Evolutionary conservation across 164 flowering plant genomes (phyloP), one percentile per base, ranked within the genome.

Genomic region (Macadamia integrifolia): DNA sequence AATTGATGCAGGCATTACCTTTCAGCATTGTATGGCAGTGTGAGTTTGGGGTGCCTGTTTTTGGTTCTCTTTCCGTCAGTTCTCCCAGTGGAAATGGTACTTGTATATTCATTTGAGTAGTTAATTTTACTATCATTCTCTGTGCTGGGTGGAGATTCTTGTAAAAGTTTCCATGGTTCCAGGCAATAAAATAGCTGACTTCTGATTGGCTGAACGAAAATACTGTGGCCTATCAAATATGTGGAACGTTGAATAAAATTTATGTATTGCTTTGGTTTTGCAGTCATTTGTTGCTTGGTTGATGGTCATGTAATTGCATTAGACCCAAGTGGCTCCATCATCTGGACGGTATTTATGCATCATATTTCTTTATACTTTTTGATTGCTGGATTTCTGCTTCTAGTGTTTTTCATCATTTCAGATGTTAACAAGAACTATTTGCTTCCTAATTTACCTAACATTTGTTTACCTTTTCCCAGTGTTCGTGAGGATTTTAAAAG

Each of bases 281-380:
- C 87, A 92, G 98, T 93, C 66, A 82, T 93, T 73, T 93, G 95
- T 74, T 91, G 98, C 84, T 82, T 85, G 79, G 98, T 93, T 64
- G 82, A 91, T 79, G 98, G 98, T 12, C 80, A 78, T 65, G 84
- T 93, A 44, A 62, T 85, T 66, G 86, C 84, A 15, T 66, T 93
- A 69, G 77, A 77, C 75, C 61, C 72, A 40, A 69, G 70, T 70
- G 98, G 98, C 68, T 79, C 88, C 46, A 74, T 83, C 44, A 18
- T 78, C 71, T 93, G 98, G 98, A 88, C 74, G 93, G 96, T 89
- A 83, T 56, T 67, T 43, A 49, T 70, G 31, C 23, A 43, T 43
- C 62, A 32, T 59, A 15, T 62, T 62, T 31, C 50, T 46, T 46
- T 1, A 8, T 46, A 46, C 5, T 35, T 46, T 46, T 11, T 46